phyloP scores from a whole-genome alignment of 345 rosid genomes.

The Sapria himalayana region DNA sequence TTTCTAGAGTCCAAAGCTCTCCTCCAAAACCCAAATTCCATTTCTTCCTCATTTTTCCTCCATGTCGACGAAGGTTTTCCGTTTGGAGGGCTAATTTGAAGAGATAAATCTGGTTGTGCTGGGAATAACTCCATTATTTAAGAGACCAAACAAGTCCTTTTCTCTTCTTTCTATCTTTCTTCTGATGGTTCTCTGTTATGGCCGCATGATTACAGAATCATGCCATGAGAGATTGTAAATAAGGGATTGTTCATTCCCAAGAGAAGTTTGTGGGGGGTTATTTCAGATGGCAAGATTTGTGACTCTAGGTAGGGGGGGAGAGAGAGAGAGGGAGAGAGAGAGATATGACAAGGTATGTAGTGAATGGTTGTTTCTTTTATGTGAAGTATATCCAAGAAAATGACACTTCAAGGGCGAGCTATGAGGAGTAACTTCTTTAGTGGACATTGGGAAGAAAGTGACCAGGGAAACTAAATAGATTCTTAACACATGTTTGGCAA shows the following conservation, averaged over 20 bases:
- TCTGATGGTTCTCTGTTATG: background rate
- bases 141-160: slow-evolving; percentile 1
- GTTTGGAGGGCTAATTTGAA: slow-evolving; percentile 61
- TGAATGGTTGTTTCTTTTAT: slow-evolving; percentile 47
- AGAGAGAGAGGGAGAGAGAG: slow-evolving; percentile 7
- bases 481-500: no score
- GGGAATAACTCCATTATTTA: slow-evolving; percentile 53
- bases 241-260: no score
- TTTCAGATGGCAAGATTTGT: no score
- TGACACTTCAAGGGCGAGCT: slow-evolving; percentile 52
- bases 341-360: slow-evolving; percentile 28
- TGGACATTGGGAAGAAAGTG: no score
- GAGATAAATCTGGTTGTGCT: slow-evolving; percentile 58
- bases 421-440: no score
- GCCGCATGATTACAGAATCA: no score
- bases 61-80: slow-evolving; percentile 41
- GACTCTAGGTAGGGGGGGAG: slow-evolving; percentile 29
- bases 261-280: slow-evolving; percentile 15
- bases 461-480: no score
- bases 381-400: slow-evolving; percentile 70
- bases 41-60: slow-evolving; percentile 33
- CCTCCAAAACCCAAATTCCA: slow-evolving; percentile 38
- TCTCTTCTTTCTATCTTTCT: background rate
- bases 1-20: slow-evolving; percentile 34
- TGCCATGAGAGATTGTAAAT: no score